Conservation (phyloP, 129 eudicot genomes). For the Saussurea involucrata region DNA sequence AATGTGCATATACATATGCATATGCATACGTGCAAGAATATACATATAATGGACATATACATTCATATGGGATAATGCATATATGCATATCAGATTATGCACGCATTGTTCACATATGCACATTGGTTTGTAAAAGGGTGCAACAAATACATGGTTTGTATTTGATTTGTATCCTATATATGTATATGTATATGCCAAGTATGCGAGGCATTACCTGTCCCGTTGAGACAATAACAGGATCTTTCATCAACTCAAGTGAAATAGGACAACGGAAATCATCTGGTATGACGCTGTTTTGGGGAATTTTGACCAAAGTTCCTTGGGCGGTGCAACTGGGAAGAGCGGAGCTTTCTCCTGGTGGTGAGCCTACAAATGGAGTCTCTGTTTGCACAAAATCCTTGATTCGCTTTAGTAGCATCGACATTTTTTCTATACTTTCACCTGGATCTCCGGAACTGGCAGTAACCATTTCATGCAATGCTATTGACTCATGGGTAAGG, state of each 20-base stretch:
- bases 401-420: slow-evolving; percentile 52
- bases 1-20: no score
- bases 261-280: slow-evolving; percentile 77
- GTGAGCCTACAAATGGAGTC: slow-evolving; percentile 41
- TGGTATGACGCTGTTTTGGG: slow-evolving; percentile 44
- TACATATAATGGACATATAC: no score
- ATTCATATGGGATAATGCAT: no score
- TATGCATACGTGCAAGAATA: no score
- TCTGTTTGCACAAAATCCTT: slow-evolving; percentile 69
- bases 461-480: slow-evolving; percentile 71
- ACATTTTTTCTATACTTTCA: slow-evolving; percentile 72
- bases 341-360: slow-evolving; percentile 27
- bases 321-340: slow-evolving; percentile 40
- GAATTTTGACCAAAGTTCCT: slow-evolving; percentile 27
- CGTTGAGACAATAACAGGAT: slow-evolving; percentile 80
- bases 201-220: slow-evolving; percentile 57
- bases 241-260: slow-evolving; percentile 39
- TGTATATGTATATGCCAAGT: background rate
- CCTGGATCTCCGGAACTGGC: slow-evolving; percentile 61
- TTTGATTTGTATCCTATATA: no score
- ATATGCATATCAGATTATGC: no score
- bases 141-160: no score
- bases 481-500: slow-evolving; percentile 68
- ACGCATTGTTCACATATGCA: no score
- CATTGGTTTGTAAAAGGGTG: no score